These are phyloP conservation scores for Colletotrichum truncatum DNA, from an alignment of 2,329 filamentous ascomycete genomes.

Conservation along the genomic window DNA sequence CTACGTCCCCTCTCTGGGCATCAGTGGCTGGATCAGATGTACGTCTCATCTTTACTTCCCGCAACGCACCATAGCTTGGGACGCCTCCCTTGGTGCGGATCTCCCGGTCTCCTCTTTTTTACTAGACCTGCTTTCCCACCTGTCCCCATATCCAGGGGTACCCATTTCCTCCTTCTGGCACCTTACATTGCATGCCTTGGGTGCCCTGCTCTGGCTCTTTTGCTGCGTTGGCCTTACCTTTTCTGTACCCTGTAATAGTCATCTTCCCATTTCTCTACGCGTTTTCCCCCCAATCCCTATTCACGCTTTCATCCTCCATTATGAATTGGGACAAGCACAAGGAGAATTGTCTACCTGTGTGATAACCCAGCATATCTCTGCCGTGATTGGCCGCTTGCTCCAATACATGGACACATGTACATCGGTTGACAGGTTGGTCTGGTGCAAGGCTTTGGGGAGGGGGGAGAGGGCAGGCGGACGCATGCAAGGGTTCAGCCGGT, in stretches of 20 bases:
- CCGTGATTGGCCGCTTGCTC: background rate
- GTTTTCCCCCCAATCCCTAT: background rate
- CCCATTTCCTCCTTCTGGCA: background rate
- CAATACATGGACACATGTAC: background rate
- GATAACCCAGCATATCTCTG: background rate
- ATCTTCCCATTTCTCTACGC: background rate
- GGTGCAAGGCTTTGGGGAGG: constrained; percentile 18
- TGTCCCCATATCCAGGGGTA: background rate
- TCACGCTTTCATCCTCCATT: background rate
- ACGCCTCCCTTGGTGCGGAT: constrained; percentile 21
- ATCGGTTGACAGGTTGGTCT: constrained; percentile 20
- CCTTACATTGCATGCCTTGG: background rate
- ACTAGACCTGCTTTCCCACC: background rate
- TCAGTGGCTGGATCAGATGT: background rate
- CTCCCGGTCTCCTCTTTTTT: constrained; percentile 27
- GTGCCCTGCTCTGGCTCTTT: background rate
- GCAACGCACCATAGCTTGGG: background rate
- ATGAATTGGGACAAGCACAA: background rate
- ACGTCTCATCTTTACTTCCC: constrained; percentile 2
- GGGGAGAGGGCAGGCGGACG: constrained; percentile 29
- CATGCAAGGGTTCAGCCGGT: constrained; percentile 32
- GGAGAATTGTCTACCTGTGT: too few species aligned
- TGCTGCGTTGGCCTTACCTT: background rate
- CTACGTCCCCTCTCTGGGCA: background rate
- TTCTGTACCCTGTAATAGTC: background rate